Evolutionary conservation across 2,329 filamentous ascomycete species (phyloP), one percentile per base, ranked within the genome.

Genomic region (Chrysoporthe deuterocubensis): DNA sequence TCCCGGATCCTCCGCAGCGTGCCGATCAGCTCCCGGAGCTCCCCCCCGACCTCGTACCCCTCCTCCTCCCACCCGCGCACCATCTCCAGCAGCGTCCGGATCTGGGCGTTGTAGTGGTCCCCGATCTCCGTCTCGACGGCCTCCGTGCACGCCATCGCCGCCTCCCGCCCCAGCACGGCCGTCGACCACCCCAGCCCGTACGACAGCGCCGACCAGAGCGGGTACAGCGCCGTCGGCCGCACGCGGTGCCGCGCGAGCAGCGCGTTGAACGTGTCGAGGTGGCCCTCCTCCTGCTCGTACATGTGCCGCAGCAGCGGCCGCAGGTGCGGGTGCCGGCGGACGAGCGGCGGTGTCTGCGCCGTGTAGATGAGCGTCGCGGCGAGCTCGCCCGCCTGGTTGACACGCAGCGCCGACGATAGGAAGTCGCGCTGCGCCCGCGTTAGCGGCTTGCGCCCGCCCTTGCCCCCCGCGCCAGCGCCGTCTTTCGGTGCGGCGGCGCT

Each of bases 41-140:
- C 95, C 9, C 87, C 87, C 3, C 94, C 92, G 0, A 96, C 84
- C 58, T 92, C 91, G 76, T 96, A 93, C 0, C 94, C 94, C 61
- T 90, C 85, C 9, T 82, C 84, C 79, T 95, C 88, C 83, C 94
- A 92, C 71, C 90, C 86, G 8, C 87, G 83, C 67, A 93, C 87
- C 90, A 97, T 97, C 70, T 91, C 90, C 50, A 98, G 79, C 73
- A 99, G 81, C 64, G 88, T 86, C 37, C 93, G 84, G 54, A 99
- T 93, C 81, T 99, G 96, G 71, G 89, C 89, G 77, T 98, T 98
- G 78, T 99, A 99, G 81, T 99, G 96, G 40, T 89, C 89, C 2
- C 96, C 96, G 71, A 99, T 99, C 82, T 98, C 96, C 7, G 95
- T 99, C 84, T 99, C 96, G 1, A 99, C 95, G 1, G 96, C 96